A percentile compares a stretch with the other conserved stretches of the same genome.
phyloP scores from a whole-genome alignment of 345 rosid genomes.

The Eutrema japonicum region DNA sequence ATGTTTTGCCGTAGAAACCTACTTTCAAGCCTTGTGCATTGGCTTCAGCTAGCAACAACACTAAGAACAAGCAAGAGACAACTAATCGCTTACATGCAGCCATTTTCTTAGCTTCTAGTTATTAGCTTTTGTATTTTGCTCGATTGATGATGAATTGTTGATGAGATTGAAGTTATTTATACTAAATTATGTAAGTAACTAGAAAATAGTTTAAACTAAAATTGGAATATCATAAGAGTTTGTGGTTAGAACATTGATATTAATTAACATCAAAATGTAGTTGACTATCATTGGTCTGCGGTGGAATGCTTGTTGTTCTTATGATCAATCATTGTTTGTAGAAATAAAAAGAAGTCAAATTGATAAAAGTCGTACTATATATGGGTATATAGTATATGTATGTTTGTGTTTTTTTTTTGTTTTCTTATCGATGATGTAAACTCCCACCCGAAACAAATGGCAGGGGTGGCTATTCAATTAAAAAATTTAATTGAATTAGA shows the following conservation, averaged over 20 bases:
- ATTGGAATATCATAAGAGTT: conserved; percentile 25
- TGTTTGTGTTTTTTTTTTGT: conserved; percentile 5
- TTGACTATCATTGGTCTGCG: conserved; percentile 38
- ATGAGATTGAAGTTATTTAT: conserved; percentile 40
- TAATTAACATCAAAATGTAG: conserved; percentile 35
- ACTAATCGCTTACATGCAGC: conserved; percentile 26
- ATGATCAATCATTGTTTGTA: conserved; percentile 38
- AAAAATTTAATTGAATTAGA: no score
- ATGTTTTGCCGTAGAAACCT: conserved; percentile 45
- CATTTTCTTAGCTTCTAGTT: conserved; percentile 28
- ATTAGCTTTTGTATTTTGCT: conserved; percentile 21
- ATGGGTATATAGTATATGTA: conserved; percentile 6
- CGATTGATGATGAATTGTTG: conserved; percentile 40
- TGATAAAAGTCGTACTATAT: conserved; percentile 22
- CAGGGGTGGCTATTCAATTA: no score
- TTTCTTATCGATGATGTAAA: conserved; percentile 34
- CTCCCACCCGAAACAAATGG: conserved; percentile 27
- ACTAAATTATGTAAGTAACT: conserved; percentile 8
- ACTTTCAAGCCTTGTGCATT: conserved; percentile 40
- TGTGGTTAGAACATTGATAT: conserved; percentile 45
- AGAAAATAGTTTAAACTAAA: conserved; percentile 7
- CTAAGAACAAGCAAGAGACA: conserved; percentile 33
- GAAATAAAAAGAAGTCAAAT: conserved; percentile 21
- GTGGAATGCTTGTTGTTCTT: conserved; percentile 38
- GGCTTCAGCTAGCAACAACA: conserved; percentile 37